A percentile compares a stretch with the other conserved stretches of the same genome.
These are phyloP conservation scores for Lactarius quietus DNA, from an alignment of 768 basidiomycete genomes.

Conservation along the genomic window DNA sequence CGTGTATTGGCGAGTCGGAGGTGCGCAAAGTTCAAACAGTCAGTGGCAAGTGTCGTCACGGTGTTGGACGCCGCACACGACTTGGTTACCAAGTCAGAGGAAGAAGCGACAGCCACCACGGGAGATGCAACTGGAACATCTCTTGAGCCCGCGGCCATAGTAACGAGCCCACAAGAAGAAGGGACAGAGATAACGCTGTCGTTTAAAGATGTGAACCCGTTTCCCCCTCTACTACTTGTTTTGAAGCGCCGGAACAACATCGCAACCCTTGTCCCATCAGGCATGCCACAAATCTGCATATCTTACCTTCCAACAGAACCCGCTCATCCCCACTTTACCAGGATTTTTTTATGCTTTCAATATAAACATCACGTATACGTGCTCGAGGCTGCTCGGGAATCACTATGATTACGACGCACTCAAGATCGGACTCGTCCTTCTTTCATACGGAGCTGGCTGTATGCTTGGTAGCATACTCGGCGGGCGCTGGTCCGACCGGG, in stretches of 20 bases:
- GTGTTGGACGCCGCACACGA: conserved; percentile 24
- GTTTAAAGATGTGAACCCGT: conserved; percentile 69
- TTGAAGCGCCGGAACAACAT: conserved; percentile 62
- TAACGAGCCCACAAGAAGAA: conserved; percentile 23
- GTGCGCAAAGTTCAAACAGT: conserved; percentile 26
- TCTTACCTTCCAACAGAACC: neutral
- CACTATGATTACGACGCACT: conserved; percentile 67
- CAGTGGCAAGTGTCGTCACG: conserved; percentile 24
- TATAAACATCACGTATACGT: conserved; percentile 71
- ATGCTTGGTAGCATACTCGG: conserved; percentile 53
- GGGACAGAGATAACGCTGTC: conserved; percentile 48
- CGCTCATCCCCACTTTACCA: conserved; percentile 28
- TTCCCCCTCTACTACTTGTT: conserved; percentile 57
- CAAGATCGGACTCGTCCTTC: conserved; percentile 69
- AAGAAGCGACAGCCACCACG: no score
- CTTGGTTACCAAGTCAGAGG: neutral
- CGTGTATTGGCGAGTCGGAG: conserved; percentile 48
- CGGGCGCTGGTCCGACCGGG: conserved; percentile 55
- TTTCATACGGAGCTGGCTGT: conserved; percentile 64
- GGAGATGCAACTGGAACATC: neutral
- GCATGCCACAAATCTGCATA: conserved; percentile 35
- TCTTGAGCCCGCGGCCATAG: neutral
- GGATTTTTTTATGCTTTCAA: conserved; percentile 69
- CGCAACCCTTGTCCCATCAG: no score
- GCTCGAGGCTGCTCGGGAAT: conserved; percentile 59